Percentiles rank a stretch among this genome's conserved stretches.
These are phyloP conservation scores for Mycena pura DNA, from an alignment of 768 basidiomycete genomes.

Conservation along the genomic window DNA sequence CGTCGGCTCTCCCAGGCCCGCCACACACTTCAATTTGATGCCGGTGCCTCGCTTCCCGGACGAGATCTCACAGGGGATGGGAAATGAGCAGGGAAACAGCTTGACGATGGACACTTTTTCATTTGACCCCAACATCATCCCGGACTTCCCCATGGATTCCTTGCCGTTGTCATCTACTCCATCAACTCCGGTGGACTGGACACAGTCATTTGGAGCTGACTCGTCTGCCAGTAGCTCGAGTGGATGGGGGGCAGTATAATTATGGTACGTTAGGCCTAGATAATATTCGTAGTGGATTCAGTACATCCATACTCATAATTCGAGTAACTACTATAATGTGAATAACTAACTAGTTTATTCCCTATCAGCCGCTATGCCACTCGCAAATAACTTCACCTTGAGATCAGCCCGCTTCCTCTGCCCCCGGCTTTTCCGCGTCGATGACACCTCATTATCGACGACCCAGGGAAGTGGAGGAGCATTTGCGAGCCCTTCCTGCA, in stretches of 20 bases:
- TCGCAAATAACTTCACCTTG: neutral
- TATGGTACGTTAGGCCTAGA: neutral
- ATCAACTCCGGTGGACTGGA: neutral
- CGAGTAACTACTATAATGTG: neutral
- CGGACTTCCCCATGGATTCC: no score
- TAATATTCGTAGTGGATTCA: slow-evolving; percentile 8
- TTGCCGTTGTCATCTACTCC: neutral
- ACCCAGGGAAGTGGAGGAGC: neutral
- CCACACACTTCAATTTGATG: neutral
- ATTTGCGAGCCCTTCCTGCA: neutral
- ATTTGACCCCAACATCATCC: no score
- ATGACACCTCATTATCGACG: neutral
- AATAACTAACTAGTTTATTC: no score
- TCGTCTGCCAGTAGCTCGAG: no score
- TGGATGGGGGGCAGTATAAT: neutral
- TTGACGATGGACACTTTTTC: no score
- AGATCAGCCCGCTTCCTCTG: slow-evolving; percentile 7
- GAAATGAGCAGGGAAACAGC: neutral
- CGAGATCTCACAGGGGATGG: neutral
- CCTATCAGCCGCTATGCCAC: slow-evolving; percentile 2
- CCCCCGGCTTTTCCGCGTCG: neutral
- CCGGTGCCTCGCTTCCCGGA: neutral
- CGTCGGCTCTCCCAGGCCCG: neutral
- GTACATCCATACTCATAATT: slow-evolving; percentile 7
- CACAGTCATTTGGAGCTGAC: no score